Conservation (phyloP, 352 stramenopile species). For the Phytophthora ramorum region DNA sequence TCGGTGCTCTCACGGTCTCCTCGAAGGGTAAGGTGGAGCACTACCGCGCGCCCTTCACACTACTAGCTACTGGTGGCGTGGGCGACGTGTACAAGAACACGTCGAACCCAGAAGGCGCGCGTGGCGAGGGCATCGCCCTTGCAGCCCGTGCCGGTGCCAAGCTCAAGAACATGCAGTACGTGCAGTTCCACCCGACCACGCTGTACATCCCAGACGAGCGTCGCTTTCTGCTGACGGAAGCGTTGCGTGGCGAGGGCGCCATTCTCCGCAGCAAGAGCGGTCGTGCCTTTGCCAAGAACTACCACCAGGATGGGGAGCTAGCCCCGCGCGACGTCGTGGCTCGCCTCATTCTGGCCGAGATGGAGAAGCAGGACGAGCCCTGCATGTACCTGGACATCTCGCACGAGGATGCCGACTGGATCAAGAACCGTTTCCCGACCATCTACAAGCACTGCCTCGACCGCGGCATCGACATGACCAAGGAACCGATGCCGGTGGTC, state of each 20-base stretch:
- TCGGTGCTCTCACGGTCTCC: constrained; percentile 80
- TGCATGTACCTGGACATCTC: constrained; percentile 95
- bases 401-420: constrained; percentile 88
- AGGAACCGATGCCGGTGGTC: constrained; percentile 89
- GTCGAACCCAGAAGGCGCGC: constrained; percentile 91
- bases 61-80: constrained; percentile 94
- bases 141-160: constrained; percentile 75
- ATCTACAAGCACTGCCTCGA: constrained; percentile 86
- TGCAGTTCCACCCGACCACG: constrained; percentile 97
- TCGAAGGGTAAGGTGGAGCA: constrained; percentile 59
- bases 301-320: constrained; percentile 93
- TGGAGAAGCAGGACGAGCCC: constrained; percentile 78
- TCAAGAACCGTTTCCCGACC: constrained; percentile 86
- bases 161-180: constrained; percentile 95
- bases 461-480: constrained; percentile 93
- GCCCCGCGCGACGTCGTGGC: constrained; percentile 94
- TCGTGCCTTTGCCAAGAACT: constrained; percentile 91
- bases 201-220: constrained; percentile 91
- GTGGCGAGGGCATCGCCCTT: constrained; percentile 79
- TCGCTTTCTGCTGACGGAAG: constrained; percentile 94
- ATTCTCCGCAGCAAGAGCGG: constrained; percentile 85
- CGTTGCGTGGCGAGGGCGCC: constrained; percentile 92
- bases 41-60: constrained; percentile 83
- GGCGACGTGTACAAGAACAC: constrained; percentile 96
- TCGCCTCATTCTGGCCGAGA: constrained; percentile 92